Conservation (phyloP, 768 basidiomycete species). For the Suillus fuscotomentosus region DNA sequence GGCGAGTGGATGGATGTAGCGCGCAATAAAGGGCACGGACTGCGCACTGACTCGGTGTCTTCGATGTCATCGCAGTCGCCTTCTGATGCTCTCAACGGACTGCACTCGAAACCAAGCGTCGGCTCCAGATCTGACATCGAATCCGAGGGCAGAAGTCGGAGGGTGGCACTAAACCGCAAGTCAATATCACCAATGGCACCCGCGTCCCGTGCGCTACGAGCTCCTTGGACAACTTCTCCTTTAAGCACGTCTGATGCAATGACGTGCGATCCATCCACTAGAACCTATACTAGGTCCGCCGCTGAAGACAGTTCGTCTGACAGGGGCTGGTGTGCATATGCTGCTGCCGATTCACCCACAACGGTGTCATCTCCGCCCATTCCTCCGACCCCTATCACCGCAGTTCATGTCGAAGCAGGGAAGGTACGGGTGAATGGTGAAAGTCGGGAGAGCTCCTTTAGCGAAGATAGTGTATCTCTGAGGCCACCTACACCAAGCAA, state of each 20-base stretch:
- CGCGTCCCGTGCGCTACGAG: slow-evolving; percentile 38
- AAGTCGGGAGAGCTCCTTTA: slow-evolving; percentile 27
- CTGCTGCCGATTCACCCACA: slow-evolving; percentile 38
- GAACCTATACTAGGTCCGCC: slow-evolving; percentile 15
- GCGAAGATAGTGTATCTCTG: slow-evolving; percentile 22
- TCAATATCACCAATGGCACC: slow-evolving; percentile 75
- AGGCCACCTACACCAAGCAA: slow-evolving; percentile 27
- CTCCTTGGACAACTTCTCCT: slow-evolving; percentile 36
- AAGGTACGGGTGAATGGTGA: slow-evolving; percentile 31
- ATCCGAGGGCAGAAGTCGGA: slow-evolving; percentile 57
- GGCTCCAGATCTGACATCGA: slow-evolving; percentile 50
- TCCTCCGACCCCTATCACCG: slow-evolving; percentile 37
- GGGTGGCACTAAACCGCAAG: slow-evolving; percentile 62
- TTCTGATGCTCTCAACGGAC: slow-evolving; percentile 43
- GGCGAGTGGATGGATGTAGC: slow-evolving; percentile 52
- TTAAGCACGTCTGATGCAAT: slow-evolving; percentile 43
- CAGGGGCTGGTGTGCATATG: slow-evolving; percentile 31
- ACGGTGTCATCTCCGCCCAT: slow-evolving; percentile 38
- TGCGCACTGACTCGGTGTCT: slow-evolving; percentile 58
- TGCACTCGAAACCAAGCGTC: slow-evolving; percentile 27
- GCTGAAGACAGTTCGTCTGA: slow-evolving; percentile 22
- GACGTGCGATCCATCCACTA: slow-evolving; percentile 28
- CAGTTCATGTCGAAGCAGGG: slow-evolving; percentile 15
- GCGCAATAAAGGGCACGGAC: slow-evolving; percentile 35
- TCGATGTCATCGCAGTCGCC: slow-evolving; percentile 64